Evolutionary conservation across 148 eudicot genomes (phyloP).

Genomic region (Spergularia marina): DNA sequence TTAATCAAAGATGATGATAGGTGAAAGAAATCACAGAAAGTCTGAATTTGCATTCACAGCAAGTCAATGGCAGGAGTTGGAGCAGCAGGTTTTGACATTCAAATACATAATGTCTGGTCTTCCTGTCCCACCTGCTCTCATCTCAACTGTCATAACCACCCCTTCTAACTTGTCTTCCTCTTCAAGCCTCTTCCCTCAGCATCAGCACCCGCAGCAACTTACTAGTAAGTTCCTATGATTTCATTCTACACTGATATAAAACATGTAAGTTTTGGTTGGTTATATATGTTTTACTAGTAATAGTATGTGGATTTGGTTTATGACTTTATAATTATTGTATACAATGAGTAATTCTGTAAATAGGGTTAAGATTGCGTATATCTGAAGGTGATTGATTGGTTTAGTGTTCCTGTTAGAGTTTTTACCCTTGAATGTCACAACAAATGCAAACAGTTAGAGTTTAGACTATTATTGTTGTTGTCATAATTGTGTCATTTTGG

Average conservation of each 20-base stretch:
- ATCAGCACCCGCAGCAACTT: conserved; percentile 9
- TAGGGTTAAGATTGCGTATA: no score
- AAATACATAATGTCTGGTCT: conserved; percentile 38
- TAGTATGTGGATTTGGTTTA: no score
- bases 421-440: no score
- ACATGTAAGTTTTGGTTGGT: not conserved
- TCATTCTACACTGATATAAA: no score
- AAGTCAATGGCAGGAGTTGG: conserved; percentile 44
- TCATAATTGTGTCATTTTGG: no score
- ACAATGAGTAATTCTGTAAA: no score
- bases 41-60: conserved; percentile 27
- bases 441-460: no score
- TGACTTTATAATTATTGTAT: no score
- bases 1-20: conserved; percentile 13
- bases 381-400: no score
- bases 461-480: no score
- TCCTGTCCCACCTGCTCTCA: conserved; percentile 41
- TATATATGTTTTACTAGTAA: no score
- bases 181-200: conserved; percentile 22
- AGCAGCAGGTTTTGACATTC: conserved; percentile 38
- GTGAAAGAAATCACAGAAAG: conserved; percentile 13
- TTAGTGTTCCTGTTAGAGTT: no score
- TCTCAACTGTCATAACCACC: conserved; percentile 28
- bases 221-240: conserved; percentile 18
- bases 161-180: conserved; percentile 23